A percentile compares a stretch with the other conserved stretches of the same genome.
These are phyloP conservation scores for Monilinia laxa DNA, from an alignment of 2,329 filamentous ascomycete genomes.

Conservation along the genomic window DNA sequence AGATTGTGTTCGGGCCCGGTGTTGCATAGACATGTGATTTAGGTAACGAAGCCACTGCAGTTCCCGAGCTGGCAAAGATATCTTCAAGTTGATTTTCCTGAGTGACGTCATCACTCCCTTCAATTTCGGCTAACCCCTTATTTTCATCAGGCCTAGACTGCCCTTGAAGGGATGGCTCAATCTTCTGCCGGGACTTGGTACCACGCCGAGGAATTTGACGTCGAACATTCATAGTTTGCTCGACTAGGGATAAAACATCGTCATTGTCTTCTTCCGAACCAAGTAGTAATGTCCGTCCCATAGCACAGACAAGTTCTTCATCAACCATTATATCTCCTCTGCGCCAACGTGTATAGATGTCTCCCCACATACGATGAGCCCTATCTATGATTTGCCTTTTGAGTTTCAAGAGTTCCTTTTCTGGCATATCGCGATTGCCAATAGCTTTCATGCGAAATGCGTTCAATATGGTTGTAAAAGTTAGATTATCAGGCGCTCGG, in stretches of 20 bases:
- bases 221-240: constrained; percentile 78
- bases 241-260: constrained; percentile 71
- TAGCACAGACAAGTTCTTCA: constrained; percentile 73
- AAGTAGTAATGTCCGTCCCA: constrained; percentile 75
- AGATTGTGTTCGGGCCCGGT: constrained; percentile 61
- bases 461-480: constrained; percentile 82
- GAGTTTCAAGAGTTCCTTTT: constrained; percentile 38
- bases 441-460: constrained; percentile 58
- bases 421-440: constrained; percentile 34
- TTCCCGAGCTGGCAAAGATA: constrained; percentile 4
- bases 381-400: constrained; percentile 56
- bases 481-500: constrained; percentile 65
- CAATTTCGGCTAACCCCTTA: not conserved
- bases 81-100: not conserved
- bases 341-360: constrained; percentile 75
- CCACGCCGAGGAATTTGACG: constrained; percentile 42
- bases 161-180: constrained; percentile 21
- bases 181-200: constrained; percentile 7
- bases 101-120: not conserved
- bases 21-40: constrained; percentile 42
- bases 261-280: constrained; percentile 64
- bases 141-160: not conserved
- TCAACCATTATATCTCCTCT: constrained; percentile 70
- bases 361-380: constrained; percentile 75
- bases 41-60: constrained; percentile 6